Evolutionary conservation across 1,284 basidiomycete species (phyloP), one percentile per base, ranked within the genome.

Genomic region (Austroboletus olivaceoglutinosus): DNA sequence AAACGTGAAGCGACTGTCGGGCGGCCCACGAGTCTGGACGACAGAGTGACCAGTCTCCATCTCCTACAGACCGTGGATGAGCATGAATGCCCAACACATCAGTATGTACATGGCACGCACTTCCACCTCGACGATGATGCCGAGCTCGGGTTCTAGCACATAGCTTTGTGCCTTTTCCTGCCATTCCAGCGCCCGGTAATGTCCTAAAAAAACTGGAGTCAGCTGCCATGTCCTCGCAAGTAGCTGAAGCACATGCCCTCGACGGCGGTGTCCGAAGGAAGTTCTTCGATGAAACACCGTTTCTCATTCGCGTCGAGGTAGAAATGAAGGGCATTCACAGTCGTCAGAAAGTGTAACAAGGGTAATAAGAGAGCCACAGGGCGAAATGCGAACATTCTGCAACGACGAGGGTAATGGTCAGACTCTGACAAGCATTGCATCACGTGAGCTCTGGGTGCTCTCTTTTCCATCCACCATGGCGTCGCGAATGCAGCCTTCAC

Each of bases 181-280:
- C 93, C 93, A 99, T 71, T 98, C 89, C 45, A 97, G 77, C 2
- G 94, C 93, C 53, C 83, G 83, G 69, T 97, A 98, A 65, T 93
- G 89, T n/a, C 93, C 93, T 96, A 58, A 5, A 55, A n/a, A 44
- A 19, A 34, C n/a, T 9, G 16, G 13, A 44, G 31, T 67, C 43
- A 54, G 36, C 38, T 30, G 22, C 29, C 33, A 50, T 51, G 42
- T 25, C 22, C 23, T 36, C 23, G 2, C 30, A 22, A 2, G 22
- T 15, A 21, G 45, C 37, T 25, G 21, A 7, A 47, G 44, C 39
- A 67, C 79, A 47, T 58, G 90, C 95, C 96, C 73, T 98, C 93
- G 16, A 99, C 94, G 33, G 97, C 87, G 16, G 97, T 99, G 71
- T 98, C 91, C 15, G 86, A 87, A n/a, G 96, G 96, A 36, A 99